Evolutionary conservation across 2,329 filamentous ascomycete species (phyloP).

Genomic region (Truncatella angustata): DNA sequence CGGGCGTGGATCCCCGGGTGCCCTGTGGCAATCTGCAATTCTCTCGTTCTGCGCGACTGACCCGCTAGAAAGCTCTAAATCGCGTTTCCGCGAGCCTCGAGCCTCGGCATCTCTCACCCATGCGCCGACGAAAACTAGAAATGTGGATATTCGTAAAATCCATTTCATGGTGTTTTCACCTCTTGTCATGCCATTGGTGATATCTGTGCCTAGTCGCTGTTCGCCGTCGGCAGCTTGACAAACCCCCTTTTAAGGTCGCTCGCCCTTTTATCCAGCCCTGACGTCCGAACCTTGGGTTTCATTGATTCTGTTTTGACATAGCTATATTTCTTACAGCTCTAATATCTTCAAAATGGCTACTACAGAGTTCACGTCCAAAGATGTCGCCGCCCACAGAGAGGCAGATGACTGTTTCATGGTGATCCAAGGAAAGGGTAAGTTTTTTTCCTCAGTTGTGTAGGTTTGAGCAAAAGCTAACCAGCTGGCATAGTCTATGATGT

Average conservation of each 20-base stretch:
- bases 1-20: not conserved
- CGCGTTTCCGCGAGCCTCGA: conserved; percentile 1
- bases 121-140: not conserved
- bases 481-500: conserved; percentile 53
- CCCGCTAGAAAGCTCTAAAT: not conserved
- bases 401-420: conserved; percentile 51
- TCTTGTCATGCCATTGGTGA: not conserved
- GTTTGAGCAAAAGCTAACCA: not conserved
- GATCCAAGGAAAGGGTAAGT: conserved; percentile 52
- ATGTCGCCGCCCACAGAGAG: conserved; percentile 49
- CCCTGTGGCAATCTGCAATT: conserved; percentile 6
- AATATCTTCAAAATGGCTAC: conserved; percentile 12
- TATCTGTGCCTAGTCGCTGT: not conserved
- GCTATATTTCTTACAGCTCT: not conserved
- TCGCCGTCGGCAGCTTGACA: not conserved
- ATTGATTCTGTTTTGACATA: not conserved
- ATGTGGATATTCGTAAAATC: not conserved
- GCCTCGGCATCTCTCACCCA: not conserved
- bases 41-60: too few species aligned
- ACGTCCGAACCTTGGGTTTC: not conserved
- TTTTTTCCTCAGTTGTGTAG: not conserved
- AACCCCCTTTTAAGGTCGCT: conserved; percentile 2
- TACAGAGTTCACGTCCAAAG: conserved; percentile 31
- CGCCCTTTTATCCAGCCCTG: not conserved
- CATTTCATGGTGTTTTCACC: not conserved